Evolutionary conservation across 495 filamentous ascomycete genomes (phyloP).

Genomic region (Aspergillus leporis): DNA sequence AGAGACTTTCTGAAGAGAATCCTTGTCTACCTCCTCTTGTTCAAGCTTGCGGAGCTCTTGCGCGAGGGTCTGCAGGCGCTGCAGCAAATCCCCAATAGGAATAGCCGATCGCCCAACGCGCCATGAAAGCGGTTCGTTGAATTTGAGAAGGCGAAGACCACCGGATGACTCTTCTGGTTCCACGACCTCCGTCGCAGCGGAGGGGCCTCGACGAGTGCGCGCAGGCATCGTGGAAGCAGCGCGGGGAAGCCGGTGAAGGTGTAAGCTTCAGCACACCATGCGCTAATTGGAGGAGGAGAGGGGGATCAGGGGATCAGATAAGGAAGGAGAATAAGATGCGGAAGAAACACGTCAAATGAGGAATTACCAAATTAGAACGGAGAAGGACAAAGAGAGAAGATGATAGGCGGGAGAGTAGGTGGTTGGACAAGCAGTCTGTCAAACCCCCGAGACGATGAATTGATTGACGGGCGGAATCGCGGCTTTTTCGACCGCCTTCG

Average conservation of each 20-base stretch:
- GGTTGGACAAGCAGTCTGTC: constrained; percentile 5
- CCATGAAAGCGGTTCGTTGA: constrained; percentile 90
- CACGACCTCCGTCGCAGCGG: constrained; percentile 37
- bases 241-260: constrained; percentile 24
- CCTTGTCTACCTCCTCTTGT: constrained; percentile 80
- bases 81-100: constrained; percentile 75
- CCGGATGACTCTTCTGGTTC: constrained; percentile 31
- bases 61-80: constrained; percentile 74
- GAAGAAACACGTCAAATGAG: constrained; percentile 7
- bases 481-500: constrained; percentile 20
- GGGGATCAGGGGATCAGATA: constrained; percentile 4
- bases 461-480: constrained; percentile 4
- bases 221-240: constrained; percentile 45
- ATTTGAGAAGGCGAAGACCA: constrained; percentile 50
- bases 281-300: constrained; percentile 5
- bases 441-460: constrained; percentile 1
- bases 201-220: constrained; percentile 49
- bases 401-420: neutral
- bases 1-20: constrained; percentile 79
- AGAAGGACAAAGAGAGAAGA: constrained; percentile 9
- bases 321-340: neutral
- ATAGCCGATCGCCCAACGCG: constrained; percentile 84
- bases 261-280: constrained; percentile 24
- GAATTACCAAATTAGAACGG: constrained; percentile 1
- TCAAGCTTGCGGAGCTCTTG: constrained; percentile 85